These are phyloP conservation scores for Ogataea angusta DNA, from an alignment of 805 yeast species.

Conservation along the genomic window DNA sequence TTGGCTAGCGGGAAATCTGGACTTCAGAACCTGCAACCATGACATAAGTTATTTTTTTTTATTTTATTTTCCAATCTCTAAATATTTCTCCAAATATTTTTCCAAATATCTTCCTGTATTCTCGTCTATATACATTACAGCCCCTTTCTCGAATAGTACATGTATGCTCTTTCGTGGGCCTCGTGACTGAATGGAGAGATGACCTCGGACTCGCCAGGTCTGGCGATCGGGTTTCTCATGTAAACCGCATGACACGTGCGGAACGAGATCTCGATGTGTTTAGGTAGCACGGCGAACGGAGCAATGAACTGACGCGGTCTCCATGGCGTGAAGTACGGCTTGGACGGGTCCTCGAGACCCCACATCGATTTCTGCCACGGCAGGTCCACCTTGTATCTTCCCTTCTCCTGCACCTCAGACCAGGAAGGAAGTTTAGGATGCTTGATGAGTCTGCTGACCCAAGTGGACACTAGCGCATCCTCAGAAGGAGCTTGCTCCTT, in stretches of 20 bases:
- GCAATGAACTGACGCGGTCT: conserved; percentile 89
- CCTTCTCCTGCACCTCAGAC: conserved; percentile 32
- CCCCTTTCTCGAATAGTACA: conserved; percentile 85
- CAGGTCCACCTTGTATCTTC: conserved; percentile 44
- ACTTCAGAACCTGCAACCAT: conserved; percentile 12
- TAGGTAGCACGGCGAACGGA: conserved; percentile 88
- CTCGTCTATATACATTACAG: conserved; percentile 22
- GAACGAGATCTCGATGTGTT: conserved; percentile 87
- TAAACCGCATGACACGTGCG: conserved; percentile 95
- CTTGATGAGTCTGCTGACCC: conserved; percentile 45
- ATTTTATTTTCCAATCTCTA: conserved; percentile 7
- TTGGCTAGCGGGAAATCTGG: conserved; percentile 22
- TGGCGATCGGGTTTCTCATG: conserved; percentile 92
- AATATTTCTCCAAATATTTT: too few relatives aligned
- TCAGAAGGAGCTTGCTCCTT: conserved; percentile 25
- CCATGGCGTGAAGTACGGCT: conserved; percentile 96
- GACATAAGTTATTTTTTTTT: not conserved
- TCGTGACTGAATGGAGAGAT: conserved; percentile 82
- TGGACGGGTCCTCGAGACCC: conserved; percentile 75
- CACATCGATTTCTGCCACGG: conserved; percentile 82
- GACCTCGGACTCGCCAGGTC: conserved; percentile 96
- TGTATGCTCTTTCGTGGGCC: conserved; percentile 89
- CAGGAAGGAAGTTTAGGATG: conserved; percentile 40
- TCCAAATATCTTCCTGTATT: conserved; percentile 8
- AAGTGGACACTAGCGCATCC: conserved; percentile 33